Conservation (phyloP, 2,329 filamentous ascomycete genomes). For the Byssothecium circinans region DNA sequence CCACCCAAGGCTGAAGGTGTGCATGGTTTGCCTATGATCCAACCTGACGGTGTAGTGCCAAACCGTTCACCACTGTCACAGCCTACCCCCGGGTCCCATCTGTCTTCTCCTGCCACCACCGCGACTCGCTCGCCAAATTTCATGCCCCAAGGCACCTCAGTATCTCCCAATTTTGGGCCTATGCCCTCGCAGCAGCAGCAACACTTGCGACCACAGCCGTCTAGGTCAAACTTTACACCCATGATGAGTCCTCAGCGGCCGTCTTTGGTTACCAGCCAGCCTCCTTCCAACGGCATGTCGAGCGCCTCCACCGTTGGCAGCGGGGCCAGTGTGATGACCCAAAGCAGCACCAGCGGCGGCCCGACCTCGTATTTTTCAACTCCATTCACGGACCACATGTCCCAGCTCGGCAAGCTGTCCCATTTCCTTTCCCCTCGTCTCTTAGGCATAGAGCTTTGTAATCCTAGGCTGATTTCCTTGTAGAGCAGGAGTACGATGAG, state of each 20-base stretch:
- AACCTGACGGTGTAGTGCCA: constrained; percentile 44
- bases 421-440: constrained; percentile 49
- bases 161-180: constrained; percentile 61
- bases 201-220: constrained; percentile 50
- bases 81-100: constrained; percentile 80
- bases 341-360: constrained; percentile 36
- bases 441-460: constrained; percentile 61
- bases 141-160: constrained; percentile 60
- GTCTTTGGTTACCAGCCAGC: constrained; percentile 40
- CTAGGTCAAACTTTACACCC: constrained; percentile 51
- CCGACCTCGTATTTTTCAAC: constrained; percentile 72
- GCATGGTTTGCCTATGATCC: constrained; percentile 45
- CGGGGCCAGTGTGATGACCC: constrained; percentile 39
- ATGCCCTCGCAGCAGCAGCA: constrained; percentile 55
- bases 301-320: constrained; percentile 41
- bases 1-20: constrained; percentile 68
- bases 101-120: constrained; percentile 64
- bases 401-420: constrained; percentile 86
- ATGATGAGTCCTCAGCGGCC: constrained; percentile 46
- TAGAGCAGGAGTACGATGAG: constrained; percentile 97
- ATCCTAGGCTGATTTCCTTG: constrained; percentile 69
- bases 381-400: constrained; percentile 90
- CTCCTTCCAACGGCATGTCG: constrained; percentile 40
- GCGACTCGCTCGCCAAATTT: constrained; percentile 64
- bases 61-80: constrained; percentile 72